Evolutionary conservation across 768 basidiomycete species (phyloP).

Genomic region (Trametes villosa): DNA sequence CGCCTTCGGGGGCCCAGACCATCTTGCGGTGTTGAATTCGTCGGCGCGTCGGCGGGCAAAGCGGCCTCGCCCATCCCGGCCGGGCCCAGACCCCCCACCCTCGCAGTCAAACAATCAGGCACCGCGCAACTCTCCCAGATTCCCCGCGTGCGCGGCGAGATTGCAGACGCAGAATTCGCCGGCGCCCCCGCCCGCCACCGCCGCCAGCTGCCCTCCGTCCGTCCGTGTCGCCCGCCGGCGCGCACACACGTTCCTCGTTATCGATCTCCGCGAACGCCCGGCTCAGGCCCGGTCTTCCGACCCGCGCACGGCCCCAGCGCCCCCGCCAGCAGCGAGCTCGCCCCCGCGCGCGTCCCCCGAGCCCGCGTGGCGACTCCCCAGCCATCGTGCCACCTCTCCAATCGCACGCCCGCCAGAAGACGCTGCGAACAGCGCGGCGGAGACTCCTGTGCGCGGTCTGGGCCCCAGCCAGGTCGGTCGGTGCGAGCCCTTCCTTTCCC

Average conservation of each 20-base stretch:
- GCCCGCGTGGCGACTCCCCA: background rate
- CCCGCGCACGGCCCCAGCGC: background rate
- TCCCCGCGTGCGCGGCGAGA: background rate
- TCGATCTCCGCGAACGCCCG: conserved; percentile 22
- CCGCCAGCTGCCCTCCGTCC: background rate
- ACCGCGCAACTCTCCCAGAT: conserved; percentile 9
- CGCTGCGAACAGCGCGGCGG: background rate
- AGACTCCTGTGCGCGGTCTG: background rate
- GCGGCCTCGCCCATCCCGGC: conserved; percentile 7
- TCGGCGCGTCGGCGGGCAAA: background rate
- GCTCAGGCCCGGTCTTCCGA: background rate
- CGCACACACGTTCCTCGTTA: conserved; percentile 22
- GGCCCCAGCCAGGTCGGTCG: conserved; percentile 5
- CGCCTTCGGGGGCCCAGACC: conserved; percentile 1
- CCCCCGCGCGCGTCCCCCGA: background rate
- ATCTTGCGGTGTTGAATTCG: background rate
- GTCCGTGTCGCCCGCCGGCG: conserved; percentile 1
- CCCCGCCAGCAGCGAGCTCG: background rate
- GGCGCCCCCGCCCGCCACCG: background rate
- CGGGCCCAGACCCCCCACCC: conserved; percentile 17
- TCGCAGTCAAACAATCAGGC: conserved; percentile 25
- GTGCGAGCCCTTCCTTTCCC: background rate
- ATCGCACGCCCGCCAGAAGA: background rate
- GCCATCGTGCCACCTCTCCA: conserved; percentile 6
- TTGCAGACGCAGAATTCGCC: background rate